Conservation (phyloP, 2,329 filamentous ascomycete species). For the Lanzia echinophila region DNA sequence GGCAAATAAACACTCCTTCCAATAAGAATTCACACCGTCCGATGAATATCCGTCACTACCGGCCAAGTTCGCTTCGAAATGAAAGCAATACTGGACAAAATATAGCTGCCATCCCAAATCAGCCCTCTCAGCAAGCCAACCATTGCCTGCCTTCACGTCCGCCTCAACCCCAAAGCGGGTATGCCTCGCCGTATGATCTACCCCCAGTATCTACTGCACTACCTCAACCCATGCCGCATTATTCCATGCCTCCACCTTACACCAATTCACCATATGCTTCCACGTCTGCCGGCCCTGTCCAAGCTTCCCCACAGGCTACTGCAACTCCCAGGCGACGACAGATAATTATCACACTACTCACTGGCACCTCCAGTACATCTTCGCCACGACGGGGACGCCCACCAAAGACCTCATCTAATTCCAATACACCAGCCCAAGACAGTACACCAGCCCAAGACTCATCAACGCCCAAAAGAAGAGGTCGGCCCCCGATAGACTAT, state of each 20-base stretch:
- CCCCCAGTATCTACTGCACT: background rate
- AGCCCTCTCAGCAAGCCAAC: background rate
- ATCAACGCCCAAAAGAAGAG: background rate
- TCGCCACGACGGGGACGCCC: slow-evolving; percentile 1
- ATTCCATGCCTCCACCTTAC: background rate
- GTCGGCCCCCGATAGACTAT: slow-evolving; percentile 1
- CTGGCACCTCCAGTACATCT: background rate
- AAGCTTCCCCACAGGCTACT: background rate
- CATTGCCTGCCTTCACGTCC: background rate
- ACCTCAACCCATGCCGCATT: background rate
- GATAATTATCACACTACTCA: background rate
- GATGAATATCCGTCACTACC: background rate
- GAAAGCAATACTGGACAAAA: background rate
- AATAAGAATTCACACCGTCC: background rate
- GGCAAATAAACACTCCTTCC: background rate
- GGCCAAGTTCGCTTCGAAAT: background rate
- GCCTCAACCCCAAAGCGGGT: background rate
- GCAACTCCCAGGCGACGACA: background rate
- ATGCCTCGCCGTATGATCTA: background rate
- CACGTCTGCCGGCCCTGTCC: background rate
- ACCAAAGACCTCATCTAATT: background rate
- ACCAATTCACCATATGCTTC: background rate
- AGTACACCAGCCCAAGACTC: background rate
- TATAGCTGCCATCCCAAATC: background rate
- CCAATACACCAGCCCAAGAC: background rate